A percentile compares a stretch with the other conserved stretches of the same genome.
Evolutionary conservation across 345 rosid species (phyloP).

Genomic region (Eucalyptus albens): DNA sequence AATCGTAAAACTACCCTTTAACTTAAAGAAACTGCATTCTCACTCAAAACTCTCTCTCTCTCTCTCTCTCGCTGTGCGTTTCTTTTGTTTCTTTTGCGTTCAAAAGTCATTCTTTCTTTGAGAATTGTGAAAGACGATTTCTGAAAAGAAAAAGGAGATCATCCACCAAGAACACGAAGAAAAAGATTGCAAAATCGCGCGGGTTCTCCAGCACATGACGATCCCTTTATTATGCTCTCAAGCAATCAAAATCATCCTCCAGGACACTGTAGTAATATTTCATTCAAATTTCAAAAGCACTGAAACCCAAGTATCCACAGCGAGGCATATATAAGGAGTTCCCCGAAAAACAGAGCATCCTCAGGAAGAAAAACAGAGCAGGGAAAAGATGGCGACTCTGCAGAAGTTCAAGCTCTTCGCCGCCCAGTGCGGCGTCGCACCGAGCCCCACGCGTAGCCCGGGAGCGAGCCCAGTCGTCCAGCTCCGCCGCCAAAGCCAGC

Average conservation of each 20-base stretch:
- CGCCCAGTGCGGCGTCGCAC: slow-evolving; percentile 71
- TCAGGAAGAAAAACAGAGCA: background rate
- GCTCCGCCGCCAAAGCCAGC: slow-evolving; percentile 44
- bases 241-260: background rate
- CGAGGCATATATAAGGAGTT: background rate
- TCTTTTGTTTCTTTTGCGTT: background rate
- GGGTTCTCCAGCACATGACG: background rate
- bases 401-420: slow-evolving; percentile 78
- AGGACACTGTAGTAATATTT: background rate
- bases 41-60: too few species aligned
- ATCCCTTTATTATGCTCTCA: background rate
- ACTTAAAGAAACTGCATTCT: too few species aligned
- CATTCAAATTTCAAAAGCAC: slow-evolving; percentile 3
- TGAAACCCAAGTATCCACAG: background rate
- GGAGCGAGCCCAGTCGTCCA: slow-evolving; percentile 67
- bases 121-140: background rate
- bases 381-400: slow-evolving; percentile 46
- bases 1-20: background rate
- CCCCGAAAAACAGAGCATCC: background rate
- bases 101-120: background rate
- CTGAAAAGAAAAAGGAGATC: background rate
- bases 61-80: too few species aligned
- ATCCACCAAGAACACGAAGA: background rate
- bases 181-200: background rate
- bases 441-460: slow-evolving; percentile 63